A percentile compares a stretch with the other conserved stretches of the same genome.
These are phyloP conservation scores for Xylaria sp. DNA, from an alignment of 2,329 filamentous ascomycete species.

Conservation along the genomic window DNA sequence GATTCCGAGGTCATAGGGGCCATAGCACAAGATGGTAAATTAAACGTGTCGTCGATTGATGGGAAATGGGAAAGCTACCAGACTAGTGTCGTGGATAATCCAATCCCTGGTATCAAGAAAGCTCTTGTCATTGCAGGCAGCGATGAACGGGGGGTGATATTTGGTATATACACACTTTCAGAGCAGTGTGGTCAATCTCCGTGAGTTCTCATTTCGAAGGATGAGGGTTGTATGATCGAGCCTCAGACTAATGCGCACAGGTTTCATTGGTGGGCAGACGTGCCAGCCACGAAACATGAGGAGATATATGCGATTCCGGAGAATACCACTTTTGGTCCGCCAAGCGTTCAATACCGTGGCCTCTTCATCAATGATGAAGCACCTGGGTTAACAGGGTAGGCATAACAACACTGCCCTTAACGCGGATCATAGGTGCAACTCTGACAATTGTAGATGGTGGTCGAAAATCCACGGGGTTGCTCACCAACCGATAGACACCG, in stretches of 20 bases:
- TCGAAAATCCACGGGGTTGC: conserved; percentile 60
- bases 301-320: conserved; percentile 62
- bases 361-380: conserved; percentile 73
- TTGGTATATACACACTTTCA: conserved; percentile 68
- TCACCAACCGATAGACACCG: conserved; percentile 60
- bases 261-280: conserved; percentile 71
- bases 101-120: conserved; percentile 55
- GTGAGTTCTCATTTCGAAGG: conserved; percentile 35
- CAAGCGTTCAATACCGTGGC: conserved; percentile 68
- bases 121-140: conserved; percentile 68
- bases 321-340: conserved; percentile 61
- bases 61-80: conserved; percentile 70
- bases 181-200: conserved; percentile 73
- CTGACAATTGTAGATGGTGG: conserved; percentile 67
- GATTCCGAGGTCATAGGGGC: conserved; percentile 58
- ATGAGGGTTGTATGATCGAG: neutral
- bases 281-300: conserved; percentile 60
- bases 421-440: conserved; percentile 35
- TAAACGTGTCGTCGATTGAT: conserved; percentile 59
- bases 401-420: conserved; percentile 34
- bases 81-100: conserved; percentile 60
- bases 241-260: conserved; percentile 32
- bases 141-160: conserved; percentile 69
- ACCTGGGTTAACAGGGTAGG: conserved; percentile 59
- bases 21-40: conserved; percentile 57